Base-by-base conservation (phyloP, 805 yeast genomes). In the Suhomyces prunicola region DNA sequence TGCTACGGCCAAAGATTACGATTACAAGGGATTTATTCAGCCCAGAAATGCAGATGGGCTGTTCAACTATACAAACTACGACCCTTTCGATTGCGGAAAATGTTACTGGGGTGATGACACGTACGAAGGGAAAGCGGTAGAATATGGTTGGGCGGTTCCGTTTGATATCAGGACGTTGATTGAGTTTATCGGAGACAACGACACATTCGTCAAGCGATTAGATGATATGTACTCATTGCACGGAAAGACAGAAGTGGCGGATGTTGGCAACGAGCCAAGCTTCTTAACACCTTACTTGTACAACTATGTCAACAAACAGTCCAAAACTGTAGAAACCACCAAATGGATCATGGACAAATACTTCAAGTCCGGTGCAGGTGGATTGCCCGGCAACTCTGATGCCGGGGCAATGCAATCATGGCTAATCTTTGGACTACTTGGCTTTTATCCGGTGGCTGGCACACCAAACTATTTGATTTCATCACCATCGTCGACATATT, bases 351-450 rank as follows among this genome's bases (percentile, higher is more conserved):
- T 71, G 35, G 58, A 64, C 44, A 62, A 52, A 17, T 60, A 61
- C 44, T 71, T 68, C 51, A 49, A 55, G 22, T 41, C 57, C 0
- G 74, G 74, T 3, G 41, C 58, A 3, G 47, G 45, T n/a, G 73
- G 70, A 9, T 53, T 72, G 23, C 74, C 76, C 5, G 74, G 74
- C 1, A 70, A 71, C 50, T 68, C 74, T 1, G 75, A 71, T 53
- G 71, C 69, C 9, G 75, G 75, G 6, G 72, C 76, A 10, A 70
- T 72, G 73, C 74, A 70, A 51, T 62, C 69, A 3, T 72, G 73
- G 73, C 49, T 68, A 13, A 63, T 70, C 49, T 70, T 69, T 59
- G 68, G 62, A 4, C 47, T 71, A 46, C 54, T 67, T 44, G 76
- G 76, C 2, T 41, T 72, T 8, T 71, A 70, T 48, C 76, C 75